phyloP scores from a whole-genome alignment of 2,329 filamentous ascomycete species.

The Mycogone perniciosa region DNA sequence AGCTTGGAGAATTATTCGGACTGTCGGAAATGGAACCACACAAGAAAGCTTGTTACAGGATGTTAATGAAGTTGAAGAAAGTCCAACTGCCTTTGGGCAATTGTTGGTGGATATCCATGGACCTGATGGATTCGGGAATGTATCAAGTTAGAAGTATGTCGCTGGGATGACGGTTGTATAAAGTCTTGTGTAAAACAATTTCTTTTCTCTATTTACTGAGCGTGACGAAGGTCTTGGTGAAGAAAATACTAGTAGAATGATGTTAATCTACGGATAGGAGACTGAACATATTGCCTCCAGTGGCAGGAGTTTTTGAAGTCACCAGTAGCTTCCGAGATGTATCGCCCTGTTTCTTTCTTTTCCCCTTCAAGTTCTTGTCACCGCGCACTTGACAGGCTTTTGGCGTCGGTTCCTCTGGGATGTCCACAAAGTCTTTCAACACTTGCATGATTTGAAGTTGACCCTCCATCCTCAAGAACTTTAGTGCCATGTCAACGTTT shows the following conservation, averaged over 20 bases:
- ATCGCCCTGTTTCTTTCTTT: neutral
- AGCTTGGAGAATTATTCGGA: constrained; percentile 64
- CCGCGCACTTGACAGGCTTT: neutral
- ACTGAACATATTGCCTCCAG: constrained; percentile 13
- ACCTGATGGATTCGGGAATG: neutral
- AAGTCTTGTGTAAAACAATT: neutral
- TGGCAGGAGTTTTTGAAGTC: neutral
- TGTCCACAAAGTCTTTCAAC: constrained; percentile 17
- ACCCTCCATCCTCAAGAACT: constrained; percentile 16
- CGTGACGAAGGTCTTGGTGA: neutral
- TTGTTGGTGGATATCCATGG: constrained; percentile 32
- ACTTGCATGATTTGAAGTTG: constrained; percentile 10
- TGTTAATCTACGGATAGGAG: constrained; percentile 11
- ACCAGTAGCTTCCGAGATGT: neutral
- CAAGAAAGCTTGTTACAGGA: constrained; percentile 50
- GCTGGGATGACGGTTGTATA: neutral
- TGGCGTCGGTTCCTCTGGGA: neutral
- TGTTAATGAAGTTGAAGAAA: constrained; percentile 29
- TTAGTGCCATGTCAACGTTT: constrained; percentile 14
- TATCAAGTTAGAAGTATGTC: neutral
- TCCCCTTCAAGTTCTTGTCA: constrained; percentile 1
- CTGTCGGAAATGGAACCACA: constrained; percentile 36
- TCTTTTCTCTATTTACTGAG: neutral
- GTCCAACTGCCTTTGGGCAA: constrained; percentile 19
- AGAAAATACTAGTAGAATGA: neutral